Conservation (phyloP, 768 basidiomycete genomes). For the Tulasnella sp. region DNA sequence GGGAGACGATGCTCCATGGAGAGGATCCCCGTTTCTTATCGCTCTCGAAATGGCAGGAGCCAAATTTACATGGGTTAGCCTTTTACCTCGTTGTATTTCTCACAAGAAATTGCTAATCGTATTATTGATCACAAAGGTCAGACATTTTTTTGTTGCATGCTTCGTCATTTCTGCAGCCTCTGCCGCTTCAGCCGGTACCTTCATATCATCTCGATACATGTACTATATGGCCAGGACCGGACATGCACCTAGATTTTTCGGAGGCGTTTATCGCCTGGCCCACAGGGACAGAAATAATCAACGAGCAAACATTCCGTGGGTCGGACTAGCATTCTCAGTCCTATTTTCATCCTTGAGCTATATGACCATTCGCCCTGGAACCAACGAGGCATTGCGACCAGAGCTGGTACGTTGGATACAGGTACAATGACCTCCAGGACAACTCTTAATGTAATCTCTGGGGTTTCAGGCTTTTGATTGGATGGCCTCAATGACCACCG, state of each 20-base stretch:
- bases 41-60: not conserved
- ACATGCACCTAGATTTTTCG: conserved; percentile 16
- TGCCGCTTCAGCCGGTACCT: conserved; percentile 12
- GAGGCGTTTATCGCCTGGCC: not conserved
- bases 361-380: not conserved
- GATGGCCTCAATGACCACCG: too few species aligned
- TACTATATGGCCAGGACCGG: conserved; percentile 13
- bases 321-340: not conserved
- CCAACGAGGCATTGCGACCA: too few species aligned
- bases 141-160: conserved; percentile 6
- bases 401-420: too few species aligned
- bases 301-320: conserved; percentile 1
- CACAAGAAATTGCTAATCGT: too few species aligned
- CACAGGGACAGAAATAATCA: not conserved
- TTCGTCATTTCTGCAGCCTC: conserved; percentile 13
- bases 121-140: not conserved
- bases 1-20: not conserved
- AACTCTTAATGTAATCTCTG: too few species aligned
- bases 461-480: too few species aligned
- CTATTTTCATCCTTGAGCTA: not conserved
- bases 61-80: not conserved
- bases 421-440: too few species aligned
- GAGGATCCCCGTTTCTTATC: not conserved
- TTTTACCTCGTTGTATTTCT: not conserved
- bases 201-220: conserved; percentile 13